Percentiles rank a stretch among this genome's conserved stretches.
Conservation (phyloP, 2,329 filamentous ascomycete genomes). For the Dactylellina leptospora region DNA sequence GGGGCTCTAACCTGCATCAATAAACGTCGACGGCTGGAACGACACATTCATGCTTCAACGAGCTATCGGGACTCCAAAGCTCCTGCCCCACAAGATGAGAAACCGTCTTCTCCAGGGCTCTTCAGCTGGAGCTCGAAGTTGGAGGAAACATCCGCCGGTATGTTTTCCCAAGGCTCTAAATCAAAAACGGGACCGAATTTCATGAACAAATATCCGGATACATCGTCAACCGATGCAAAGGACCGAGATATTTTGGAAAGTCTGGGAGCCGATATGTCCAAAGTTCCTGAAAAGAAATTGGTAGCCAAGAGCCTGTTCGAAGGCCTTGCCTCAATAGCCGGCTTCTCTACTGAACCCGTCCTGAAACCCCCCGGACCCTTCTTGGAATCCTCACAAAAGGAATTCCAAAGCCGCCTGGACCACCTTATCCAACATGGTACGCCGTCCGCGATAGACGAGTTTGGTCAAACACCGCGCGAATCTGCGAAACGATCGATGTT, state of each 20-base stretch:
- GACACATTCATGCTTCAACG: no score
- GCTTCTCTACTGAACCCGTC: not conserved
- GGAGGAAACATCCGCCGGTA: not conserved
- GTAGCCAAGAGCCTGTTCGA: no score
- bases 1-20: no score
- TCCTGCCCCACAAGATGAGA: not conserved
- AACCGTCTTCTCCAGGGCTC: not conserved
- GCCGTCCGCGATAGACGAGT: no score
- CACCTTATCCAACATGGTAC: constrained; percentile 30
- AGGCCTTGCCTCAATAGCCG: not conserved
- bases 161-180: constrained; percentile 8
- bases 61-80: not conserved
- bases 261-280: no score
- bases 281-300: no score
- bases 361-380: not conserved
- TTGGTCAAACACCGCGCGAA: no score
- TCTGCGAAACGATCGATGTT: no score
- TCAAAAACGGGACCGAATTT: no score
- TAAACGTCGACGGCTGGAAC: no score
- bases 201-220: no score
- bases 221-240: not conserved
- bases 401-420: constrained; percentile 10
- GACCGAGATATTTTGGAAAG: constrained; percentile 4
- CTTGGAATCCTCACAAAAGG: not conserved
- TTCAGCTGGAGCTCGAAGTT: constrained; percentile 41